Conservation (phyloP, 352 stramenopile genomes). For the Globisporangium emineosum region DNA sequence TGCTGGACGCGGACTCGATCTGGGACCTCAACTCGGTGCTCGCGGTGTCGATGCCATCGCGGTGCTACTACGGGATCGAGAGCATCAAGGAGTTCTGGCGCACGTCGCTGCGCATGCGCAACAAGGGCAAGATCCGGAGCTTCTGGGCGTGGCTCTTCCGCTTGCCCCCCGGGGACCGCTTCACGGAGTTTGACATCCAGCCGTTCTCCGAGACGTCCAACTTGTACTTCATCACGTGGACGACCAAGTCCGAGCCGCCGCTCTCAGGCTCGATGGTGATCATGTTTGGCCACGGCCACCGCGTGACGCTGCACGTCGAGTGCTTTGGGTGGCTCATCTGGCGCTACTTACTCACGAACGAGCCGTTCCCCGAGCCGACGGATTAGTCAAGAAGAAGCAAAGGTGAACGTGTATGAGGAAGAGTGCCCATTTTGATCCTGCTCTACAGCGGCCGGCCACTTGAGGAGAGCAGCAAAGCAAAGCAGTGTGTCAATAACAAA, state of each 20-base stretch:
- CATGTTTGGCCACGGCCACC: constrained; percentile 81
- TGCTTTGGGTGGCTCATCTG: constrained; percentile 86
- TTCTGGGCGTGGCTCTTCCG: constrained; percentile 86
- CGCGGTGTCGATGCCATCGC: constrained; percentile 80
- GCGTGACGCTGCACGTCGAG: constrained; percentile 81
- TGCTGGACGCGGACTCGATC: constrained; percentile 80
- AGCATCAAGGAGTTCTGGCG: constrained; percentile 88
- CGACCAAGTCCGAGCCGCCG: constrained; percentile 73
- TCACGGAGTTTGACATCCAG: constrained; percentile 72
- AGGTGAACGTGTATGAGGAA: not conserved
- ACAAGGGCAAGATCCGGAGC: constrained; percentile 86
- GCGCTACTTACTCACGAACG: constrained; percentile 81
- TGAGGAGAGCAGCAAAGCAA: no score
- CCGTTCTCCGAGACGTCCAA: constrained; percentile 71
- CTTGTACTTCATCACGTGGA: constrained; percentile 84
- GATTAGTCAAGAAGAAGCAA: constrained; percentile 28
- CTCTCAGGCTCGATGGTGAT: constrained; percentile 78
- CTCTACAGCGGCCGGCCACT: no score
- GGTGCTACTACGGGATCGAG: constrained; percentile 84
- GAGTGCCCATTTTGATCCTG: not conserved
- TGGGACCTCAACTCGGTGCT: constrained; percentile 85
- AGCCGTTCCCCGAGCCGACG: constrained; percentile 66
- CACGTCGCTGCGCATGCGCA: constrained; percentile 80
- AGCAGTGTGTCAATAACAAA: no score
- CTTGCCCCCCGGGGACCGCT: constrained; percentile 67